Evolutionary conservation across 805 yeast genomes (phyloP).

Genomic region (Starmerella etchellsii): DNA sequence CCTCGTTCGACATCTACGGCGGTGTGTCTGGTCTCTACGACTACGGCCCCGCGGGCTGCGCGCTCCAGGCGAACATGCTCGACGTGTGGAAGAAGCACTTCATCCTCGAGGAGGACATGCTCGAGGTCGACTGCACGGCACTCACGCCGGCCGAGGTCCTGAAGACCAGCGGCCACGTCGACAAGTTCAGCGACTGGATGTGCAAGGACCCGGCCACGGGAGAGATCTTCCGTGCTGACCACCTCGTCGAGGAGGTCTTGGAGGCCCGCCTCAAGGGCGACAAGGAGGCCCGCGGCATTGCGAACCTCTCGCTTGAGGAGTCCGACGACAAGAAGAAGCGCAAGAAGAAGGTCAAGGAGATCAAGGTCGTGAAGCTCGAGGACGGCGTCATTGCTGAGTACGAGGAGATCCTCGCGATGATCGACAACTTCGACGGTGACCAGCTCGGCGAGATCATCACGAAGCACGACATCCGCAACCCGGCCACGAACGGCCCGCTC

Average conservation of each 20-base stretch:
- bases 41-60: slow-evolving; percentile 99
- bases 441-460: slow-evolving; percentile 80
- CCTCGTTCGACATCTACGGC: slow-evolving; percentile 93
- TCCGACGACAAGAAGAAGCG: slow-evolving; percentile 85
- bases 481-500: slow-evolving; percentile 72
- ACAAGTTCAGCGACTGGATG: slow-evolving; percentile 99
- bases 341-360: slow-evolving; percentile 72
- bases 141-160: slow-evolving; percentile 94
- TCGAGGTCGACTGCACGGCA: slow-evolving; percentile 97
- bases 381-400: slow-evolving; percentile 70
- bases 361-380: slow-evolving; percentile 73
- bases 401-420: slow-evolving; percentile 70
- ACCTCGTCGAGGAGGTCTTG: slow-evolving; percentile 91
- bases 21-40: slow-evolving; percentile 97
- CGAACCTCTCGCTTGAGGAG: slow-evolving; percentile 48
- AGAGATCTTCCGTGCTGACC: slow-evolving; percentile 97
- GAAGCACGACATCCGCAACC: slow-evolving; percentile 77
- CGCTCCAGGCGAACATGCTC: slow-evolving; percentile 87
- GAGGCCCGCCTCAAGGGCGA: slow-evolving; percentile 96
- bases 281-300: slow-evolving; percentile 84
- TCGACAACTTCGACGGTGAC: slow-evolving; percentile 89
- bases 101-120: slow-evolving; percentile 94
- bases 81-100: slow-evolving; percentile 98
- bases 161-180: slow-evolving; percentile 98
- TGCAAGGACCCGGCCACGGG: slow-evolving; percentile 91